A percentile compares a stretch with the other conserved stretches of the same genome.
phyloP scores from a whole-genome alignment of 768 basidiomycete genomes.

The Tylopilus vinaceipallidus region DNA sequence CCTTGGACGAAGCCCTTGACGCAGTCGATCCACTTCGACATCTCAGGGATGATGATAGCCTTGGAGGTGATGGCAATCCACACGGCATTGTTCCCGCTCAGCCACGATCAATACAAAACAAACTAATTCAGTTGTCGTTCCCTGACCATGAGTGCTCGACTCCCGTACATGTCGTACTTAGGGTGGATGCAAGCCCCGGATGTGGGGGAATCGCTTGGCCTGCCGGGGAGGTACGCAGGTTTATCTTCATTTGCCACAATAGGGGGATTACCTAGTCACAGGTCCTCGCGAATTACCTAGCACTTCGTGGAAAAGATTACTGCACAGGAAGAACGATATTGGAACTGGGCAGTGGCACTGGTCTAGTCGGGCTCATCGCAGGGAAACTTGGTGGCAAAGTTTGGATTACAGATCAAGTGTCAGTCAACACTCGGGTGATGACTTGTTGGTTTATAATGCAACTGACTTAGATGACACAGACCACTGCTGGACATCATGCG shows the following conservation, averaged over 20 bases:
- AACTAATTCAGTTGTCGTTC: constrained; percentile 46
- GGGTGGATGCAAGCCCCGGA: constrained; percentile 79
- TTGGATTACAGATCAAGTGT: constrained; percentile 91
- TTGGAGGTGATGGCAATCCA: constrained; percentile 20
- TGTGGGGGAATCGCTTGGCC: constrained; percentile 95
- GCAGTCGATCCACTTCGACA: constrained; percentile 59
- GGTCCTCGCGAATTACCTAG: constrained; percentile 79
- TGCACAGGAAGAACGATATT: constrained; percentile 59
- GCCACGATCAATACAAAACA: constrained; percentile 46
- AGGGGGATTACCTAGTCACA: constrained; percentile 28
- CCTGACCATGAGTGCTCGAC: constrained; percentile 8
- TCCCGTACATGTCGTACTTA: constrained; percentile 40
- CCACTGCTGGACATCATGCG: constrained; percentile 78
- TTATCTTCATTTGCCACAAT: constrained; percentile 2
- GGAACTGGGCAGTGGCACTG: constrained; percentile 91
- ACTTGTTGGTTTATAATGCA: constrained; percentile 1
- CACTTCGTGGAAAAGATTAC: constrained; percentile 47
- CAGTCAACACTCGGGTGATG: constrained; percentile 36
- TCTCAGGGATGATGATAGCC: constrained; percentile 43
- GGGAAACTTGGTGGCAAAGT: constrained; percentile 66
- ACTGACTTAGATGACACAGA: constrained; percentile 39
- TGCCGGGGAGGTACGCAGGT: constrained; percentile 70
- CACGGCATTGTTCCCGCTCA: constrained; percentile 52
- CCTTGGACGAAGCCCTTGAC: constrained; percentile 55
- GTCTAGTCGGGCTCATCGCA: constrained; percentile 85